phyloP scores from a whole-genome alignment of 1,284 basidiomycete species.

The Moesziomyces globuligerus region DNA sequence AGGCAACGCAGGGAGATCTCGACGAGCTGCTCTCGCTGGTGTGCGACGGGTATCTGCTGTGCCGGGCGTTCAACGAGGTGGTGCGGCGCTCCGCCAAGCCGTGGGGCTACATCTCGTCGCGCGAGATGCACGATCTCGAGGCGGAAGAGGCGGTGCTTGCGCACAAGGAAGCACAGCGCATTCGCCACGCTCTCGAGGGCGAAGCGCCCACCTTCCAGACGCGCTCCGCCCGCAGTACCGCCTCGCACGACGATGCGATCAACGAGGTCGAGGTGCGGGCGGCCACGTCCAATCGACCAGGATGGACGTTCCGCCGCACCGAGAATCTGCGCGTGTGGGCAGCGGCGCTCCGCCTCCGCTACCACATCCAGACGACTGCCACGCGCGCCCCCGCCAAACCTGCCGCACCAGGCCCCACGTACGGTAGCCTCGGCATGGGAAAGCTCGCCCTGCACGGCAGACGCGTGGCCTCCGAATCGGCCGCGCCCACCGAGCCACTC shows the following conservation, averaged over 20 bases:
- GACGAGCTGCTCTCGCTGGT: constrained; percentile 15
- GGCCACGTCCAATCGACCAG: constrained; percentile 10
- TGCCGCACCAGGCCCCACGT: constrained; percentile 2
- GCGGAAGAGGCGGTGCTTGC: constrained; percentile 69
- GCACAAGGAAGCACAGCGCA: constrained; percentile 19
- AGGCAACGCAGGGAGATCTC: constrained; percentile 4
- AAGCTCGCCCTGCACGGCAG: constrained; percentile 40
- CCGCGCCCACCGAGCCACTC: neutral
- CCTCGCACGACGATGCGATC: constrained; percentile 1
- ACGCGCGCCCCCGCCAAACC: constrained; percentile 7
- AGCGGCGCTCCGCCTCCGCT: constrained; percentile 46
- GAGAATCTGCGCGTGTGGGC: constrained; percentile 54
- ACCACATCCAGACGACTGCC: constrained; percentile 39
- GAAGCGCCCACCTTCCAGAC: constrained; percentile 62
- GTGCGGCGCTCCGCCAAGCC: constrained; percentile 81
- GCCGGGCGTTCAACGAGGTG: constrained; percentile 80
- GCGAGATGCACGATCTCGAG: constrained; percentile 74
- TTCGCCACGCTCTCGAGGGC: constrained; percentile 66
- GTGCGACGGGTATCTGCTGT: constrained; percentile 78
- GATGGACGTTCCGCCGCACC: constrained; percentile 52
- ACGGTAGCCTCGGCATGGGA: constrained; percentile 33
- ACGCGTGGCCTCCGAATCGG: constrained; percentile 30
- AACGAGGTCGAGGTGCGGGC: neutral
- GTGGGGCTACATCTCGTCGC: constrained; percentile 84
- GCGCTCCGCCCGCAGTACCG: constrained; percentile 5